Evolutionary conservation across 2,329 filamentous ascomycete genomes (phyloP), one percentile per base, ranked within the genome.

Genomic region (Coniochaeta sp.): DNA sequence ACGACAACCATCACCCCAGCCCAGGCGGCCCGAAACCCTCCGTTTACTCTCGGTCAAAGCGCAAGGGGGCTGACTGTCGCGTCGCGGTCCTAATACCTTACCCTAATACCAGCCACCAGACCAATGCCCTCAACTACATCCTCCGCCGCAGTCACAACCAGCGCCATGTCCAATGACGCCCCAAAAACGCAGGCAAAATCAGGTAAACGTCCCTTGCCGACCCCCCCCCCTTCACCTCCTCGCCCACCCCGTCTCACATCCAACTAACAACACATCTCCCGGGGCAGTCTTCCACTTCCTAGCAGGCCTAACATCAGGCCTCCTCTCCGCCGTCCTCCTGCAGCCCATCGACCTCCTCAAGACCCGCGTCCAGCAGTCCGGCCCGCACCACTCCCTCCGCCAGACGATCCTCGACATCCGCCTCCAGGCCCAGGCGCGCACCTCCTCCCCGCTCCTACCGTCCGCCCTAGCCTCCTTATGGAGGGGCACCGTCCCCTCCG

Each of bases 311-410:
- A 82, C 83, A 63, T 96, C 91, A 7, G 94, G 94, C 61, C 79
- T 95, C 49, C 81, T 89, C 57, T 94, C 91, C 50, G 91, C 94
- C 51, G 84, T 95, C 54, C 83, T 97, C 51, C 81, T 99, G 14
- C 94, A 99, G 69, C 94, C 94, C 24, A 87, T 94, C 63, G 94
- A 99, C 71, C 85, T 99, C 4, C 83, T 99, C 66, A 99, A 99
- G 71, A 99, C 94, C 27, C 86, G 94, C 46, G 85, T 97, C 35
- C 94, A 99, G 67, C 94, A 97, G 69, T 89, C 89, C 30, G 83
- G 83, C 48, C n/a, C n/a, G n/a, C 79, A 81, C 58, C 79, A 81
- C 58, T 83, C 89, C 2, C 80, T 97, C 52, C 68, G 81, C 50
- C 72, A 75, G 22, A 87, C 87, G 16, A 73, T 95, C 54, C 81